A percentile compares a stretch with the other conserved stretches of the same genome.
These are phyloP conservation scores for Phytophthora meadii DNA, from an alignment of 352 stramenopile genomes.

Conservation along the genomic window DNA sequence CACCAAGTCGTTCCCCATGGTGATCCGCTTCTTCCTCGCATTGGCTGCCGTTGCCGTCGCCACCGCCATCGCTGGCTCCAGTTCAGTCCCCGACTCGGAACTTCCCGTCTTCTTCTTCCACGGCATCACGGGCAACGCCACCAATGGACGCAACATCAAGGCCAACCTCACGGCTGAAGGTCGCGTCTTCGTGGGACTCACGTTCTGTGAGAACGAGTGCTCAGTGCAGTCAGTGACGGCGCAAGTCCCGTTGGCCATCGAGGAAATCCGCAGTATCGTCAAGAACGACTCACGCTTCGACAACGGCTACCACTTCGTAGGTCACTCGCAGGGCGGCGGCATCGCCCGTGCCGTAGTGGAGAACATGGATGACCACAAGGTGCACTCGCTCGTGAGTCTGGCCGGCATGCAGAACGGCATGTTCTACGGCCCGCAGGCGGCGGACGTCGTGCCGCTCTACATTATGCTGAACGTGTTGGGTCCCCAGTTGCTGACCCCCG, in stretches of 20 bases:
- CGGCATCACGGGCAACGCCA: conserved; percentile 41
- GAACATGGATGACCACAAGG: conserved; percentile 64
- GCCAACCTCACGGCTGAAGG: conserved; percentile 40
- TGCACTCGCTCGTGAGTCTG: conserved; percentile 52
- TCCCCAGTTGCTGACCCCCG: conserved; percentile 27
- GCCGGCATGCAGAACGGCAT: conserved; percentile 56
- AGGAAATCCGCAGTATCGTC: conserved; percentile 47
- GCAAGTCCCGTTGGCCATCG: conserved; percentile 54
- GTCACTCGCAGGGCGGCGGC: conserved; percentile 52
- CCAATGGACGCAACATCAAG: conserved; percentile 37
- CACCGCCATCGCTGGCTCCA: background rate
- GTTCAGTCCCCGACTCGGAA: conserved; percentile 12
- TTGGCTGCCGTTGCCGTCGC: conserved; percentile 6
- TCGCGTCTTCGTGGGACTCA: conserved; percentile 46
- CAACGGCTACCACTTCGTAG: conserved; percentile 58
- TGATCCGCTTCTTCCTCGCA: conserved; percentile 21
- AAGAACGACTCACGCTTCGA: conserved; percentile 42
- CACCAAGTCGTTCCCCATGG: conserved; percentile 31
- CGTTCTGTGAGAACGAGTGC: conserved; percentile 48
- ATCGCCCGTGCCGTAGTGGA: conserved; percentile 55
- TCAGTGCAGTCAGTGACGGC: conserved; percentile 39
- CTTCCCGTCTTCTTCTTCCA: conserved; percentile 66
- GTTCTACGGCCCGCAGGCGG: conserved; percentile 55
- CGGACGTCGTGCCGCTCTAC: conserved; percentile 38
- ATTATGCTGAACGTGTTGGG: conserved; percentile 45